Conservation (phyloP, 1,139 yeast species). For the Candida sp. region DNA sequence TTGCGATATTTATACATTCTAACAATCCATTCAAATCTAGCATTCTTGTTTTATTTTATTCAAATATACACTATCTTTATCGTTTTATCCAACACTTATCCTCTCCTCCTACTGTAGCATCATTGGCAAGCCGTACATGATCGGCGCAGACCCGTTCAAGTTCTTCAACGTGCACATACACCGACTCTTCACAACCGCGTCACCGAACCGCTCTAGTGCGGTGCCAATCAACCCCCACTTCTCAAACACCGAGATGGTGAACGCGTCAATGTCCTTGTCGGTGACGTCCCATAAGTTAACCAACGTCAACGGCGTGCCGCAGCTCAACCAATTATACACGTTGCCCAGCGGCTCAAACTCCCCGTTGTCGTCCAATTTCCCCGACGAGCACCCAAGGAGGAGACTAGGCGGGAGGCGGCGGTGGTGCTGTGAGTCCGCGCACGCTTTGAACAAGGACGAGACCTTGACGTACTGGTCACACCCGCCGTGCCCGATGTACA, state of each 20-base stretch:
- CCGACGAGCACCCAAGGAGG: constrained; percentile 93
- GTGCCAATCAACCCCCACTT: constrained; percentile 59
- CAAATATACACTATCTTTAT: no score
- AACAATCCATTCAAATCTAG: no score
- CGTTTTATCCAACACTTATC: no score
- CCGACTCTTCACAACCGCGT: constrained; percentile 49
- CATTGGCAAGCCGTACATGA: constrained; percentile 33
- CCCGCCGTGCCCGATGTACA: constrained; percentile 95
- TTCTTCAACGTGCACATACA: constrained; percentile 53
- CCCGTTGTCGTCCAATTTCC: constrained; percentile 63
- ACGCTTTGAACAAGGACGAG: constrained; percentile 27
- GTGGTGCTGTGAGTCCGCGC: constrained; percentile 7
- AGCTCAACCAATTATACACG: constrained; percentile 71
- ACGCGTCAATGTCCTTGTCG: constrained; percentile 90
- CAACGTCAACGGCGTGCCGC: constrained; percentile 82
- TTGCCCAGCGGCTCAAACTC: constrained; percentile 78
- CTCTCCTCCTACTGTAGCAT: no score
- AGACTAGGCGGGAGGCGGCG: constrained; percentile 60
- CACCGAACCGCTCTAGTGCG: constrained; percentile 11
- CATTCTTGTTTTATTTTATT: no score
- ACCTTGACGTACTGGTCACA: constrained; percentile 80
- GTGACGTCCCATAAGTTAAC: constrained; percentile 98
- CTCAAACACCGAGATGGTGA: constrained; percentile 62
- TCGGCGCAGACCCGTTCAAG: constrained; percentile 38
- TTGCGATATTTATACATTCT: no score